Percentiles rank a stretch among this genome's conserved stretches.
These are phyloP conservation scores for Penicillium dipodomyicola DNA, from an alignment of 495 filamentous ascomycete species.

Conservation along the genomic window DNA sequence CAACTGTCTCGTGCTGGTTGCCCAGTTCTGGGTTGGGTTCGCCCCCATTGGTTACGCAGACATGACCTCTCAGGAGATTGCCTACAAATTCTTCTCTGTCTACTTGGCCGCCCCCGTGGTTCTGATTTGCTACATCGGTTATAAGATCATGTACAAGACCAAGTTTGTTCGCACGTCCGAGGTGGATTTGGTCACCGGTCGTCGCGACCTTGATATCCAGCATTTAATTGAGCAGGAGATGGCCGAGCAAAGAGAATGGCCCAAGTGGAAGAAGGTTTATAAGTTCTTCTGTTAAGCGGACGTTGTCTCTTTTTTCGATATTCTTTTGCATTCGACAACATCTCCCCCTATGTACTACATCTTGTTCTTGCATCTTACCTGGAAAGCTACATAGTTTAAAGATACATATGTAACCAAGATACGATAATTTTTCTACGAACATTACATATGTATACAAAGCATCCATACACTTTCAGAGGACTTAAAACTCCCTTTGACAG, in stretches of 20 bases:
- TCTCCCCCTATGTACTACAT: conserved; percentile 4
- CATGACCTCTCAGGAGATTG: conserved; percentile 42
- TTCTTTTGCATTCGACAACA: conserved; percentile 1
- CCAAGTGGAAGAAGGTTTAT: conserved; percentile 77
- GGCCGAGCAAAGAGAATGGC: conserved; percentile 70
- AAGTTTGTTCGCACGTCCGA: conserved; percentile 59
- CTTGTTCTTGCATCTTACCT: neutral
- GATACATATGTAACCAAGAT: neutral
- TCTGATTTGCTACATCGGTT: conserved; percentile 66
- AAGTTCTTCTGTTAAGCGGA: conserved; percentile 53
- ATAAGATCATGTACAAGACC: conserved; percentile 77
- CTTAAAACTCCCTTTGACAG: neutral
- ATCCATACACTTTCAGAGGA: neutral
- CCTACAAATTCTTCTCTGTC: conserved; percentile 66
- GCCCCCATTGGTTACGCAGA: conserved; percentile 64
- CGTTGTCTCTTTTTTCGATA: neutral
- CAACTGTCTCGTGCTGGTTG: conserved; percentile 78
- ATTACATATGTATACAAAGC: neutral
- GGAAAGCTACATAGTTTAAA: neutral
- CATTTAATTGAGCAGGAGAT: conserved; percentile 73
- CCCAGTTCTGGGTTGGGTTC: conserved; percentile 91
- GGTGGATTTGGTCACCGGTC: conserved; percentile 88
- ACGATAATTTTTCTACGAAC: neutral
- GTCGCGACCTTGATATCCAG: conserved; percentile 77
- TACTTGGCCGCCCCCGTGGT: conserved; percentile 88